Evolutionary conservation across 2,329 filamentous ascomycete genomes (phyloP).

Genomic region (Pseudogymnoascus sp.): DNA sequence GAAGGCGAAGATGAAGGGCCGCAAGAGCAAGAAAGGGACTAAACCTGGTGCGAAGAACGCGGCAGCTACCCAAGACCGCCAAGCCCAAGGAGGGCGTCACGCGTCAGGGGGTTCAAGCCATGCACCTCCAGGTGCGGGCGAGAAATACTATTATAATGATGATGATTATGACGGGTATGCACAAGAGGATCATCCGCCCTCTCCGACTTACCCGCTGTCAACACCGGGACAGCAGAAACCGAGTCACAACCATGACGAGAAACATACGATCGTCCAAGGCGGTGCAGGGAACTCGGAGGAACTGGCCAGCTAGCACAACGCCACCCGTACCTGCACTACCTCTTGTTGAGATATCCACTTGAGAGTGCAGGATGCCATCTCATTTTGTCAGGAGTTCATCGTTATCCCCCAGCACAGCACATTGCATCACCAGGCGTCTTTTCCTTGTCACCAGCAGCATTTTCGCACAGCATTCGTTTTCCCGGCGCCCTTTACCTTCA

Average conservation of each 20-base stretch:
- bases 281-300: slow-evolving; percentile 31
- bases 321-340: not conserved
- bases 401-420: slow-evolving; percentile 3
- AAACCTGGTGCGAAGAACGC: slow-evolving; percentile 43
- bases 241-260: slow-evolving; percentile 29
- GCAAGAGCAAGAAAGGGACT: slow-evolving; percentile 77
- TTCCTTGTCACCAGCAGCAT: not conserved
- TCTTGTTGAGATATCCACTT: not conserved
- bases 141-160: slow-evolving; percentile 39
- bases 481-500: not conserved
- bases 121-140: slow-evolving; percentile 31
- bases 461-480: not conserved
- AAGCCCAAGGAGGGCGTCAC: slow-evolving; percentile 14
- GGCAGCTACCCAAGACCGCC: slow-evolving; percentile 21
- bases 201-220: slow-evolving; percentile 34
- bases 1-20: slow-evolving; percentile 88
- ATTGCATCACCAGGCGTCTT: not conserved
- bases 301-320: not conserved
- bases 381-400: slow-evolving; percentile 3
- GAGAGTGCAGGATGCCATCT: not conserved
- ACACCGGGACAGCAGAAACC: not conserved
- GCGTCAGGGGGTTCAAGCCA: slow-evolving; percentile 31
- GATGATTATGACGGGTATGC: slow-evolving; percentile 36
- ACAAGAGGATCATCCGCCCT: slow-evolving; percentile 21
- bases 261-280: slow-evolving; percentile 35